phyloP scores from a whole-genome alignment of 1,139 yeast genomes.

The Hemisphaericaspora xylanilytica region DNA sequence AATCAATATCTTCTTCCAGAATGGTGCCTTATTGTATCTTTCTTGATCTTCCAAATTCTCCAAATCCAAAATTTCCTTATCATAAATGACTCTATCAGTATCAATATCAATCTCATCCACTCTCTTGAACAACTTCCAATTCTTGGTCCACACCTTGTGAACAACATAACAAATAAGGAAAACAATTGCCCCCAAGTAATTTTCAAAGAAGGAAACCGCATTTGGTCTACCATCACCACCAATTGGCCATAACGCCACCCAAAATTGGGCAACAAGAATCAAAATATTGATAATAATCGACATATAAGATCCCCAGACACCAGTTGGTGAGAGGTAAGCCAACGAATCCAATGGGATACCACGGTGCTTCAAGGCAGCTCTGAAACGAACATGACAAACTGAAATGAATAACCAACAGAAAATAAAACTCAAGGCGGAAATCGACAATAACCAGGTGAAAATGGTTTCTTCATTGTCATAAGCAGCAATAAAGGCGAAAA shows the following conservation, averaged over 20 bases:
- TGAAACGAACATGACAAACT: constrained; percentile 31
- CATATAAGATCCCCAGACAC: constrained; percentile 22
- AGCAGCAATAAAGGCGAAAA: constrained; percentile 26
- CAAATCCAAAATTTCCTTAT: constrained; percentile 36
- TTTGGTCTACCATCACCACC: constrained; percentile 31
- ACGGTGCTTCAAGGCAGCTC: constrained; percentile 28
- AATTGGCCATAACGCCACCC: constrained; percentile 41
- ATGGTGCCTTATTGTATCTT: constrained; percentile 21
- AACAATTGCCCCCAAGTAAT: constrained; percentile 33
- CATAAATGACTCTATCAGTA: constrained; percentile 41
- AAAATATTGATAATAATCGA: constrained; percentile 21
- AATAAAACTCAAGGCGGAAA: constrained; percentile 25
- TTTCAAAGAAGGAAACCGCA: constrained; percentile 31
- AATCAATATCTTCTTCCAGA: constrained; percentile 23
- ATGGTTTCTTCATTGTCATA: constrained; percentile 20
- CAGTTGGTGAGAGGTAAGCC: constrained; percentile 28
- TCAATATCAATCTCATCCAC: constrained; percentile 40
- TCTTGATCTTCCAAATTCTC: constrained; percentile 35
- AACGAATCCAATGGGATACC: constrained; percentile 31
- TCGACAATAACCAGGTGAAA: constrained; percentile 25
- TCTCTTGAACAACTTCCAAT: constrained; percentile 27
- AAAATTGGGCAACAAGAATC: constrained; percentile 33
- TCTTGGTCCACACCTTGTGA: constrained; percentile 30
- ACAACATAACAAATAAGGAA: constrained; percentile 29
- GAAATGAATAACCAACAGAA: constrained; percentile 32